These are phyloP conservation scores for Allodekkera sacchari DNA, from an alignment of 805 yeast species.

Conservation along the genomic window DNA sequence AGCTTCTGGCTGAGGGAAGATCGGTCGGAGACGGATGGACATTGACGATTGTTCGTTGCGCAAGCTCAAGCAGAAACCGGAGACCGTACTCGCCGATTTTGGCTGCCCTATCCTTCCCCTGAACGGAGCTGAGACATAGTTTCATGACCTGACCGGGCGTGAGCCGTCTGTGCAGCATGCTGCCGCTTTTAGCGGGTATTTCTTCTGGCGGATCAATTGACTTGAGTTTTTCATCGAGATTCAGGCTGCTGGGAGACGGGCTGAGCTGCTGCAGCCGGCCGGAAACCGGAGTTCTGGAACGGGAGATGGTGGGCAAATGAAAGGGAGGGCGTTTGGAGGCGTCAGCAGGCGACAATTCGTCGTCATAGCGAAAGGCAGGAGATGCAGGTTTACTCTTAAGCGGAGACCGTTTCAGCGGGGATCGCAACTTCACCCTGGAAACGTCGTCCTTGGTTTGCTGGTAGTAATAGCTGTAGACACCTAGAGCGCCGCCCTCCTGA, in stretches of 20 bases:
- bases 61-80: constrained; percentile 44
- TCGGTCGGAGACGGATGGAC: too few relatives aligned
- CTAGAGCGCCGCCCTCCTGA: constrained; percentile 21
- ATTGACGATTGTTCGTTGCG: too few relatives aligned
- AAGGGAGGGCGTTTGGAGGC: background rate
- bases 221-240: too few relatives aligned
- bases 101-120: constrained; percentile 68
- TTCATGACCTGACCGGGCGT: constrained; percentile 6
- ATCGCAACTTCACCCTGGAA: constrained; percentile 8
- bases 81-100: constrained; percentile 54
- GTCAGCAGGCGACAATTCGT: constrained; percentile 1
- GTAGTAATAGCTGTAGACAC: constrained; percentile 21
- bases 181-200: background rate
- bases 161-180: background rate
- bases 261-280: background rate
- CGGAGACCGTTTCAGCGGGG: constrained; percentile 13
- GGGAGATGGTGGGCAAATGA: background rate
- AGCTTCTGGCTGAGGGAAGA: too few relatives aligned
- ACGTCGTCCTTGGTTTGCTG: constrained; percentile 10
- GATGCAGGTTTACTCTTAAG: too few relatives aligned
- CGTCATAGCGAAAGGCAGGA: too few relatives aligned
- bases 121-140: constrained; percentile 34
- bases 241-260: too few relatives aligned
- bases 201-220: background rate
- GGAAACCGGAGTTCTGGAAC: background rate